These are phyloP conservation scores for Myxozyma nipponensis DNA, from an alignment of 805 yeast genomes.

Conservation along the genomic window DNA sequence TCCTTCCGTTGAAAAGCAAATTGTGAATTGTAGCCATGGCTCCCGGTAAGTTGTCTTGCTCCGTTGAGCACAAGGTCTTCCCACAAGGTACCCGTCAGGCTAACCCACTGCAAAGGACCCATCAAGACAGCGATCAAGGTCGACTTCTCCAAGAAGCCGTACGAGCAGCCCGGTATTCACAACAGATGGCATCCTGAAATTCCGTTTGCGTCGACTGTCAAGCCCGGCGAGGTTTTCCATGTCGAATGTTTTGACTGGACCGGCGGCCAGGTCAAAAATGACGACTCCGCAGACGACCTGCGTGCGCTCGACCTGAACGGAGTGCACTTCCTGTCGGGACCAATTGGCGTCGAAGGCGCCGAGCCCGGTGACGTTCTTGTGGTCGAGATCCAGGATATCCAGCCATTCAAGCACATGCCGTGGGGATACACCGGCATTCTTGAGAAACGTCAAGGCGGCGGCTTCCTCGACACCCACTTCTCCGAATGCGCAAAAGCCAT, in stretches of 20 bases:
- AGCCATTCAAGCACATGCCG: constrained; percentile 49
- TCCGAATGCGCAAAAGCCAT: constrained; percentile 52
- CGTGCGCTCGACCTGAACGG: constrained; percentile 44
- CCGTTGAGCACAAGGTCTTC: no score
- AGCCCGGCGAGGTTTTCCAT: constrained; percentile 45
- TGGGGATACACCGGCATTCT: constrained; percentile 54
- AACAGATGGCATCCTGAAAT: constrained; percentile 55
- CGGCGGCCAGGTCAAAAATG: constrained; percentile 49
- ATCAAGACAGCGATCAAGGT: constrained; percentile 42
- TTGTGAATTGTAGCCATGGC: not conserved
- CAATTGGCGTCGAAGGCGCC: constrained; percentile 45
- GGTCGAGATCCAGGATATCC: constrained; percentile 50
- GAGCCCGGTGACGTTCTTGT: constrained; percentile 48
- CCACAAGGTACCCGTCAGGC: no score
- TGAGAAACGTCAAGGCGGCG: constrained; percentile 49
- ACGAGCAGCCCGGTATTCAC: constrained; percentile 47
- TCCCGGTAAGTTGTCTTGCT: not conserved
- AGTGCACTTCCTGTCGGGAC: constrained; percentile 51
- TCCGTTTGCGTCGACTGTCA: constrained; percentile 40
- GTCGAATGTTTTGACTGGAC: constrained; percentile 54
- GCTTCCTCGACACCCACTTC: constrained; percentile 47
- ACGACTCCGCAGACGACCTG: constrained; percentile 49
- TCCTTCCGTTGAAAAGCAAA: no score
- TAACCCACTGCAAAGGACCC: constrained; percentile 6
- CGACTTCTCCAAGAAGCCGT: constrained; percentile 45